These are phyloP conservation scores for Penicillium sp. DNA, from an alignment of 2,329 filamentous ascomycete genomes.

Conservation along the genomic window DNA sequence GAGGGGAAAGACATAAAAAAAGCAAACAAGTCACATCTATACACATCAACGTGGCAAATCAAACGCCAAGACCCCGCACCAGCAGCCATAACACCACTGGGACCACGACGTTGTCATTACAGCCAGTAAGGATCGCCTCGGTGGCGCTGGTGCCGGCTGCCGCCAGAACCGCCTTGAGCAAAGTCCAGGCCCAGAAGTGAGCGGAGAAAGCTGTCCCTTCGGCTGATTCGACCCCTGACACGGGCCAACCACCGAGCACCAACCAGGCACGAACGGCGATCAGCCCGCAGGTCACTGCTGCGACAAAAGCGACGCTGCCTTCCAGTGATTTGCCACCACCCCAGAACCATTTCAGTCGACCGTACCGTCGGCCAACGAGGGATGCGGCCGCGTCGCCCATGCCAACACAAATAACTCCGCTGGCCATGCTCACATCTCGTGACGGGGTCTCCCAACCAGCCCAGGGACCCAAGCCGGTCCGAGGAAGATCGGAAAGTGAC, in stretches of 20 bases:
- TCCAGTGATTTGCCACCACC: constrained; percentile 94
- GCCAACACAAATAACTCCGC: constrained; percentile 89
- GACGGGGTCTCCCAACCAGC: constrained; percentile 70
- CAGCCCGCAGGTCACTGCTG: constrained; percentile 74
- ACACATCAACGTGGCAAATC: constrained; percentile 13
- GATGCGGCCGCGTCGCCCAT: constrained; percentile 93
- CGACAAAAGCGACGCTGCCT: constrained; percentile 75
- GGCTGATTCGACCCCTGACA: constrained; percentile 18
- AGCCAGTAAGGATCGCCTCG: constrained; percentile 91
- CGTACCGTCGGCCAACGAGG: constrained; percentile 81
- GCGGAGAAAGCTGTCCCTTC: constrained; percentile 13
- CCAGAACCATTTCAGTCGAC: constrained; percentile 91
- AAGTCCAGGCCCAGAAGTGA: constrained; percentile 32
- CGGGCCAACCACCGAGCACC: constrained; percentile 67
- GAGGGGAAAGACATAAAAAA: background rate
- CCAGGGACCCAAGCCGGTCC: constrained; percentile 56
- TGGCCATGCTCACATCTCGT: constrained; percentile 83
- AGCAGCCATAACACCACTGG: constrained; percentile 90
- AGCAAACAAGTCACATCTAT: constrained; percentile 1
- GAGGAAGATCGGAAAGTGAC: constrained; percentile 66
- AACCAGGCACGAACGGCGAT: constrained; percentile 71
- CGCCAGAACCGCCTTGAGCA: constrained; percentile 65
- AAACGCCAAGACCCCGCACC: constrained; percentile 66
- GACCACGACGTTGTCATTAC: constrained; percentile 97
- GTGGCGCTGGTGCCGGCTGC: constrained; percentile 81